These are phyloP conservation scores for Alternaria rosae DNA, from an alignment of 2,329 filamentous ascomycete species.

Conservation along the genomic window DNA sequence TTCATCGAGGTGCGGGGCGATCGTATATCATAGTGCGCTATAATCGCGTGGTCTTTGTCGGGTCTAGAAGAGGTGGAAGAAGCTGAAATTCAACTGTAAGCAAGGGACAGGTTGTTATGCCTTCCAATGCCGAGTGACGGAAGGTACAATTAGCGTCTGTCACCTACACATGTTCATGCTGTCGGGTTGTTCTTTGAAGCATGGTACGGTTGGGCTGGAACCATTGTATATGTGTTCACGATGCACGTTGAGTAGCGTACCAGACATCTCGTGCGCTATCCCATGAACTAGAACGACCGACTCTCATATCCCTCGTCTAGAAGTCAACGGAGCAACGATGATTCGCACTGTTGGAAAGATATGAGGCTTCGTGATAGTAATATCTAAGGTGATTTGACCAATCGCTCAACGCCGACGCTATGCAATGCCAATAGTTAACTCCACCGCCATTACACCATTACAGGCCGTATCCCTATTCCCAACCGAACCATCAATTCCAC, in stretches of 20 bases:
- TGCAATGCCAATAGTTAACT: slow-evolving; percentile 27
- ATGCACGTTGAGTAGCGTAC: slow-evolving; percentile 2
- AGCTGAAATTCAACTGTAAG: neutral
- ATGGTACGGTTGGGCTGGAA: neutral
- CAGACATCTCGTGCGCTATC: neutral
- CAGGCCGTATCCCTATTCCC: slow-evolving; percentile 11
- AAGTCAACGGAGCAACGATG: neutral
- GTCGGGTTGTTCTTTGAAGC: neutral
- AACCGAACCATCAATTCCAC: slow-evolving; percentile 5
- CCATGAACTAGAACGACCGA: neutral
- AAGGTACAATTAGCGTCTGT: neutral
- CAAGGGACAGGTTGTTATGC: neutral
- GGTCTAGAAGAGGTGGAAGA: slow-evolving; percentile 1
- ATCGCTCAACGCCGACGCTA: slow-evolving; percentile 42
- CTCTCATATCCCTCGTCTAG: neutral
- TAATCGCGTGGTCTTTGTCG: neutral
- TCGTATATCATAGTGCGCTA: neutral
- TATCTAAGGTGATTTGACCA: slow-evolving; percentile 2
- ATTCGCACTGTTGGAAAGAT: neutral
- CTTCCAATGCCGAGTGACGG: neutral
- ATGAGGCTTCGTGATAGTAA: slow-evolving; percentile 5
- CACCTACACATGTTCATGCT: neutral
- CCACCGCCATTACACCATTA: slow-evolving; percentile 9
- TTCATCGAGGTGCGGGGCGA: neutral
- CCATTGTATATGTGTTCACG: neutral